A percentile compares a stretch with the other conserved stretches of the same genome.
Conservation (phyloP, 441 rosid genomes). For the Erodium moschatum region DNA sequence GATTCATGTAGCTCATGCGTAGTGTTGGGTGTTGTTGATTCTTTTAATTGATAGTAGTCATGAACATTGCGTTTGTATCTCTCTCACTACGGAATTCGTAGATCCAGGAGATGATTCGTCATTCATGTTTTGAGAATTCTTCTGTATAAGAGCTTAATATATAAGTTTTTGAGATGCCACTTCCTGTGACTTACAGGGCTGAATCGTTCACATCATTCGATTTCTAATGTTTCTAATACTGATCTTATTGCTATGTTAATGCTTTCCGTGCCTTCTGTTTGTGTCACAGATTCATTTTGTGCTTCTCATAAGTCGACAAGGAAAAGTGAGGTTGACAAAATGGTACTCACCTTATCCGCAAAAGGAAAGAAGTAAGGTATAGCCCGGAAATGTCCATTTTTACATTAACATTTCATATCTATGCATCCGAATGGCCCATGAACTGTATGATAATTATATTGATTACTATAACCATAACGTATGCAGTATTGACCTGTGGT, state of each 20-base stretch:
- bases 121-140: too few relatives aligned
- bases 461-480: not conserved
- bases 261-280: not conserved
- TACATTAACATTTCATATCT: not conserved
- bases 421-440: not conserved
- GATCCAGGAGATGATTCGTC: too few relatives aligned
- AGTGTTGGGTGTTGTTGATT: not conserved
- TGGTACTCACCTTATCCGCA: constrained; percentile 71
- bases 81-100: not conserved
- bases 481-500: not conserved
- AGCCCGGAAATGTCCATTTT: not conserved
- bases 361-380: constrained; percentile 61
- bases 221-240: not conserved
- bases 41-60: not conserved
- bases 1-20: not conserved
- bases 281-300: constrained; percentile 22
- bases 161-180: too few relatives aligned
- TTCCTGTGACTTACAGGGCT: not conserved
- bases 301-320: constrained; percentile 62
- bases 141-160: too few relatives aligned
- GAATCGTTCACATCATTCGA: not conserved
- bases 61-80: too few relatives aligned
- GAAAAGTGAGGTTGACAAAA: constrained; percentile 65
- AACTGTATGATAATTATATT: not conserved
- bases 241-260: not conserved